phyloP scores from a whole-genome alignment of 1,284 basidiomycete genomes.

The Papiliotrema fonsecae region DNA sequence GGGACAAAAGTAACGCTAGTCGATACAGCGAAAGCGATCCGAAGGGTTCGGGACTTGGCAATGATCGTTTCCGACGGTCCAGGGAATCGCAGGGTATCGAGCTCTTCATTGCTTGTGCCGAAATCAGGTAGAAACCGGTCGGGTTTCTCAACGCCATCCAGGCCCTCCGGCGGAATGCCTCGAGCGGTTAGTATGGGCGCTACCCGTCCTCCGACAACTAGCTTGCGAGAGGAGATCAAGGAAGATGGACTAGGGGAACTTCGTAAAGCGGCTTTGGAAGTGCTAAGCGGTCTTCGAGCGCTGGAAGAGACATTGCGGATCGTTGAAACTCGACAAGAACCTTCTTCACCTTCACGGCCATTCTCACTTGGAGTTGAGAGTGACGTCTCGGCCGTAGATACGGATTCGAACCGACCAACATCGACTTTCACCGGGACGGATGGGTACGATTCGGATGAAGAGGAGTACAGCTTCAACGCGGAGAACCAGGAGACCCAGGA shows the following conservation, averaged over 20 bases:
- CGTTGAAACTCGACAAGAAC: neutral
- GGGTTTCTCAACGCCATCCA: conserved; percentile 33
- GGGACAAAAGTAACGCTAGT: conserved; percentile 13
- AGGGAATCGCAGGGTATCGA: conserved; percentile 8
- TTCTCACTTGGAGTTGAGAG: neutral
- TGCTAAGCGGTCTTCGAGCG: conserved; percentile 31
- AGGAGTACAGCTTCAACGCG: conserved; percentile 41
- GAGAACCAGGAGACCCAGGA: conserved; percentile 20
- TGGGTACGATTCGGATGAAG: conserved; percentile 24
- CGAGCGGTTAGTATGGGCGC: conserved; percentile 18
- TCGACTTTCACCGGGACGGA: conserved; percentile 7
- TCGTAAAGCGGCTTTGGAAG: conserved; percentile 41
- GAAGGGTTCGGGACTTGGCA: conserved; percentile 29
- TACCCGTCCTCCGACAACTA: neutral
- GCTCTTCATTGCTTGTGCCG: conserved; percentile 5
- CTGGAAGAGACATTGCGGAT: conserved; percentile 39
- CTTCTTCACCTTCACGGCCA: neutral
- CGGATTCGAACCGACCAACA: conserved; percentile 5
- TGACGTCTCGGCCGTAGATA: neutral
- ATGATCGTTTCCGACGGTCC: conserved; percentile 9
- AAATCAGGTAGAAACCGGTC: conserved; percentile 4
- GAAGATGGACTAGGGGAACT: conserved; percentile 23
- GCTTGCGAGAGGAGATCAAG: conserved; percentile 9
- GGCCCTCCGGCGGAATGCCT: conserved; percentile 20
- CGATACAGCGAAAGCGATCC: conserved; percentile 30